phyloP scores from a whole-genome alignment of 441 rosid species.

The Gossypium lobatum region DNA sequence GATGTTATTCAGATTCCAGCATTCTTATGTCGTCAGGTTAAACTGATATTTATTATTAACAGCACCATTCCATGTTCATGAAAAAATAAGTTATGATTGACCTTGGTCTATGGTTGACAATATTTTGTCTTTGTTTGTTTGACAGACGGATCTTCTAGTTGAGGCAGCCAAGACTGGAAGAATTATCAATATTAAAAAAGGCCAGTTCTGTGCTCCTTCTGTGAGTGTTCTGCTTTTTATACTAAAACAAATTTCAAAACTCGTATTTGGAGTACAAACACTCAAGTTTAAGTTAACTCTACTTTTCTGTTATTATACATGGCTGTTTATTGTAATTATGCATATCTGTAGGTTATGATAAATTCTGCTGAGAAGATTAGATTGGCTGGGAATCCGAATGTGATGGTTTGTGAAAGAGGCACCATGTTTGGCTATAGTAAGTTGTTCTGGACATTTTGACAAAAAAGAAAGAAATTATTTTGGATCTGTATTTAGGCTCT shows the following conservation, averaged over 20 bases:
- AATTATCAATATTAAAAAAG: constrained; percentile 83
- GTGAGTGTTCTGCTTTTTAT: constrained; percentile 40
- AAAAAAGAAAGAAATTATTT: not conserved
- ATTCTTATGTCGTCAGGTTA: constrained; percentile 89
- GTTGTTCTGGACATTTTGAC: constrained; percentile 19
- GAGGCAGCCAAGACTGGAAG: constrained; percentile 90
- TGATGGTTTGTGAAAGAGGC: constrained; percentile 94
- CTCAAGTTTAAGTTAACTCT: not conserved
- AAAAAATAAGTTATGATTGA: not conserved
- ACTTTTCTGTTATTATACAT: not conserved
- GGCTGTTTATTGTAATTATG: constrained; percentile 2
- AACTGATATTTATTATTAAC: constrained; percentile 9
- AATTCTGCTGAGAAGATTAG: constrained; percentile 82
- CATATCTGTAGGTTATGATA: constrained; percentile 59
- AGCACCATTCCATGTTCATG: not conserved
- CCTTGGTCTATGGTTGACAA: not conserved
- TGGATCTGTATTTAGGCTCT: not conserved
- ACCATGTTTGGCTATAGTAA: constrained; percentile 97
- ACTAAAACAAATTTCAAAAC: constrained; percentile 6
- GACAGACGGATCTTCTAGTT: constrained; percentile 86
- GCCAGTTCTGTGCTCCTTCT: constrained; percentile 85
- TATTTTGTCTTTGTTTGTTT: constrained; percentile 1
- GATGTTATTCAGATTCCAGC: constrained; percentile 97
- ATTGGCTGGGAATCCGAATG: constrained; percentile 80
- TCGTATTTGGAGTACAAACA: constrained; percentile 1